Conservation (phyloP, 2,329 filamentous ascomycete species). For the Penicillium oxalicum region DNA sequence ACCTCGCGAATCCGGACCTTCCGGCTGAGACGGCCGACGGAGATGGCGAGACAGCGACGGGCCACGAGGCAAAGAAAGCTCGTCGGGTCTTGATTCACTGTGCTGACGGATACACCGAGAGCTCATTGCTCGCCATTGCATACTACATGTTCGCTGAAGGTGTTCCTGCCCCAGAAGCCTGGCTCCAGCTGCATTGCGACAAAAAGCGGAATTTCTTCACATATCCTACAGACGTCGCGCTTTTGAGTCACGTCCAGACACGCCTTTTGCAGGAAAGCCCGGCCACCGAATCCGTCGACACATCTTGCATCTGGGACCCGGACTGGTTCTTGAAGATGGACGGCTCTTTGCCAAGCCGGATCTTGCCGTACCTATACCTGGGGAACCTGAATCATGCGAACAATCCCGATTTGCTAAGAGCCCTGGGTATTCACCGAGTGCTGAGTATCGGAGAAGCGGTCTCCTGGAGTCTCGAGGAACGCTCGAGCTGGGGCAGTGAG, state of each 20-base stretch:
- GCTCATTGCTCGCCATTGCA: conserved; percentile 77
- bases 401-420: conserved; percentile 73
- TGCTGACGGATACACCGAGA: conserved; percentile 93
- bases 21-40: conserved; percentile 39
- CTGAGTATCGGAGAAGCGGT: conserved; percentile 88
- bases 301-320: conserved; percentile 48
- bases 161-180: conserved; percentile 72
- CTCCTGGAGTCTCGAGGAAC: conserved; percentile 67
- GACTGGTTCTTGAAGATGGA: conserved; percentile 78
- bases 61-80: conserved; percentile 36
- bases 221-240: conserved; percentile 80
- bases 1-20: conserved; percentile 62
- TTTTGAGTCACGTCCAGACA: conserved; percentile 70
- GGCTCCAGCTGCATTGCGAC: conserved; percentile 74
- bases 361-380: conserved; percentile 92
- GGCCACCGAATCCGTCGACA: conserved; percentile 19
- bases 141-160: conserved; percentile 93
- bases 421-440: conserved; percentile 78
- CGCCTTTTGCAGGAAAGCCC: conserved; percentile 59
- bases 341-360: conserved; percentile 81
- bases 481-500: conserved; percentile 66
- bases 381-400: conserved; percentile 92
- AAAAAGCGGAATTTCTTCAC: conserved; percentile 92
- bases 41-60: conserved; percentile 55
- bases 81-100: conserved; percentile 84